Percentiles rank a stretch among this genome's conserved stretches.
Conservation (phyloP, 768 basidiomycete genomes). For the Lyophyllum decastes region DNA sequence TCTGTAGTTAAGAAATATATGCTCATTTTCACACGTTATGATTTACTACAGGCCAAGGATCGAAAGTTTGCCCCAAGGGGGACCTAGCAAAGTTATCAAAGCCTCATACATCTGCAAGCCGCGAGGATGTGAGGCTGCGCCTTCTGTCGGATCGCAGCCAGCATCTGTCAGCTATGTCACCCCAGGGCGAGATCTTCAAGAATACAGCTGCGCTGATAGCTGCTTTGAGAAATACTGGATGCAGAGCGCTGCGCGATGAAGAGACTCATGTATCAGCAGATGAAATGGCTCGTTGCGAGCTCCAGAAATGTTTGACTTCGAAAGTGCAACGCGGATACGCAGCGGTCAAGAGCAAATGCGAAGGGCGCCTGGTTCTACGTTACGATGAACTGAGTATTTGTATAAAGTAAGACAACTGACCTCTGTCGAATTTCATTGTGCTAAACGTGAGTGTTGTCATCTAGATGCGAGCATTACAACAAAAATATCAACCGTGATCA, state of each 20-base stretch:
- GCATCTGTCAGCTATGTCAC: background rate
- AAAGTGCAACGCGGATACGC: background rate
- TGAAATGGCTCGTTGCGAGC: background rate
- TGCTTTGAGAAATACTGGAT: background rate
- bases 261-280: background rate
- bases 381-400: background rate
- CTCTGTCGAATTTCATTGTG: background rate
- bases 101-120: slow-evolving; percentile 12
- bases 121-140: slow-evolving; percentile 2
- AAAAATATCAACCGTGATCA: background rate
- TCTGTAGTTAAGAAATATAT: background rate
- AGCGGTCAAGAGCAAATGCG: background rate
- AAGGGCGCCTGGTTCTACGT: background rate
- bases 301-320: background rate
- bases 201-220: background rate
- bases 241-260: background rate
- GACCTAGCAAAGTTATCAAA: slow-evolving; percentile 3
- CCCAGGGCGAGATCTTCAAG: background rate
- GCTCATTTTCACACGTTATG: background rate
- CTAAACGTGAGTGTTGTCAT: background rate
- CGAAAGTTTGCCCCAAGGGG: slow-evolving; percentile 16
- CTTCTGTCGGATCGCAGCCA: background rate
- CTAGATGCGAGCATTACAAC: background rate
- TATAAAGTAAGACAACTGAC: background rate
- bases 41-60: slow-evolving; percentile 16